Evolutionary conservation across 345 rosid genomes (phyloP), one percentile per base, ranked within the genome.

Genomic region (Salix brachista): DNA sequence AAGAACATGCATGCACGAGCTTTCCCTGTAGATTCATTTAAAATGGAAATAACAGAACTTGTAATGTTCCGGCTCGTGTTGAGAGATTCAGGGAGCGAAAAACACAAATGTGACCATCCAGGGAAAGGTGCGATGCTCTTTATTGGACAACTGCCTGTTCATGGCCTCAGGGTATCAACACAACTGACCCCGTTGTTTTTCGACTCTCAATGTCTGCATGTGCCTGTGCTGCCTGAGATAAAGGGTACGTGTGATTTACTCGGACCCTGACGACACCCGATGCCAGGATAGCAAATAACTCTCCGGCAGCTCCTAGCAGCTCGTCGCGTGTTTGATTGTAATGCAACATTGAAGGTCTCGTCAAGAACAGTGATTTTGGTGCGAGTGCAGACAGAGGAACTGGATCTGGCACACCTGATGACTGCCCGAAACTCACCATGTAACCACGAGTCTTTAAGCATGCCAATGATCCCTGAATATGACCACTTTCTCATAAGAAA

Each of bases 391-490:
- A 83, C 71, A 93, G 66, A 30, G 95, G 91, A 80, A 92, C 69
- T 13, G 98, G 95, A 77, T 96, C 96, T 9, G 88, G 91, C 16
- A 75, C 12, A 28, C 99, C 98, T 0, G 99, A 96, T 56, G 98
- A 93, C 83, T 90, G 94, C 66, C 99, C 97, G 56, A 88, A 93
- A 76, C 89, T 86, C 86, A 96, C 97, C 97, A 92, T 87, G 86
- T 87, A 88, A 25, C 99, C 97, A 4, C 93, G 87, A 66, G 67
- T 71, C 87, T 89, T 93, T 72, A 93, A 85, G 89, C 97, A 91
- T 3, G 82, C 94, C 86, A 93, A 67, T 11, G 98, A 96, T 67
- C 99, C 96, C 97, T 96, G 78, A 14, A 84, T 18, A 65, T 11
- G 8, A 69, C 5, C 30, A 41, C 37, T 34, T 76, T 41, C 44